Conservation (phyloP, 306 rosid species). For the Castanea mollissima region DNA sequence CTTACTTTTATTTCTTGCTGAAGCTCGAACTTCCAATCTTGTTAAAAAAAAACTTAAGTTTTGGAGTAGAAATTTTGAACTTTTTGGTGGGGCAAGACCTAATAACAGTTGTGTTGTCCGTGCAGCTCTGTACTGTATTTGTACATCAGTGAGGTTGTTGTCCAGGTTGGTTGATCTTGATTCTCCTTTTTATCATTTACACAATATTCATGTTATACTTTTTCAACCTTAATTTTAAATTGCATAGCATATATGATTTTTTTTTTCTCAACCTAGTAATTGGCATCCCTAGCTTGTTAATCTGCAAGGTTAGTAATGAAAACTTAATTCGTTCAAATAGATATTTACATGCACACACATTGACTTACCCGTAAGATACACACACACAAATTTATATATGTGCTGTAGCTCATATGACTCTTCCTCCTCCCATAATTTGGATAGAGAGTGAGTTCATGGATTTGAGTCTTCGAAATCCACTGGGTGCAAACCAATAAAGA, state of each 20-base stretch:
- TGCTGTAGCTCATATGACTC: too few species aligned
- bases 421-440: too few species aligned
- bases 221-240: neutral
- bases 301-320: neutral
- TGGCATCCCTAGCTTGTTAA: neutral
- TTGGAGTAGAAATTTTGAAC: neutral
- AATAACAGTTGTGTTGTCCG: constrained; percentile 23
- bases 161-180: constrained; percentile 56
- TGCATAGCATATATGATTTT: neutral
- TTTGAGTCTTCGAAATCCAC: too few species aligned
- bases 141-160: constrained; percentile 74
- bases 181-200: neutral
- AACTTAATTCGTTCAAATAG: neutral
- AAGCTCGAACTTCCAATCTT: neutral
- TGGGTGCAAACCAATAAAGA: too few species aligned
- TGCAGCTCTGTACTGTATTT: constrained; percentile 68
- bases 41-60: neutral
- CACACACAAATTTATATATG: neutral
- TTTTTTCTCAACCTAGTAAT: neutral
- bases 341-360: neutral
- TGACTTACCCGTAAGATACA: too few species aligned
- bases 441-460: too few species aligned
- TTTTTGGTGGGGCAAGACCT: neutral
- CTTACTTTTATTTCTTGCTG: neutral
- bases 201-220: neutral